Conservation (phyloP, 108 stramenopile genomes). For the Cyclotella baltica region DNA sequence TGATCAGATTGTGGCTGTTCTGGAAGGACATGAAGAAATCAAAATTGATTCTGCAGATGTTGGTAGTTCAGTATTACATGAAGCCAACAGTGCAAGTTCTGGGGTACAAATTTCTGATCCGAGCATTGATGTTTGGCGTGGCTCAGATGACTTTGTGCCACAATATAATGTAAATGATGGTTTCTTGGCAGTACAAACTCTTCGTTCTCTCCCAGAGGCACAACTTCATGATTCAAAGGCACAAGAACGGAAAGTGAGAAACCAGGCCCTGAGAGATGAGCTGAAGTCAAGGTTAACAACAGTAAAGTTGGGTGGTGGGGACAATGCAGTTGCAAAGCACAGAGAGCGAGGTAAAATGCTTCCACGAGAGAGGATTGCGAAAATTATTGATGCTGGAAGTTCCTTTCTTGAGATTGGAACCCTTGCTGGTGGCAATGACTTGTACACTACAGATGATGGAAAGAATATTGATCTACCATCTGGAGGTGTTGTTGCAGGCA, state of each 20-base stretch:
- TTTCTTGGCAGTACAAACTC: slow-evolving; percentile 27
- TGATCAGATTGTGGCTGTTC: slow-evolving; percentile 57
- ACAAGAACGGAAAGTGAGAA: slow-evolving; percentile 37
- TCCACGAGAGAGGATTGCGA: slow-evolving; percentile 93
- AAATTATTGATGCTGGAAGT: slow-evolving; percentile 91
- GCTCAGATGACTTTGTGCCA: slow-evolving; percentile 38
- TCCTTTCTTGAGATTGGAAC: slow-evolving; percentile 95
- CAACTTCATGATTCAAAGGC: slow-evolving; percentile 45
- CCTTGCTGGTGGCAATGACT: slow-evolving; percentile 81
- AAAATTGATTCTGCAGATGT: slow-evolving; percentile 19
- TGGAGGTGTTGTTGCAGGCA: slow-evolving; percentile 96
- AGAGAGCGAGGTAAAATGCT: slow-evolving; percentile 86
- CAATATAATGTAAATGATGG: slow-evolving; percentile 36
- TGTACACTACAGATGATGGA: slow-evolving; percentile 51
- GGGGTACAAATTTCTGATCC: slow-evolving; percentile 31
- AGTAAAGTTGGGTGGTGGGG: slow-evolving; percentile 65
- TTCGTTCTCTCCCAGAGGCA: slow-evolving; percentile 36
- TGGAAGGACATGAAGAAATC: slow-evolving; percentile 59
- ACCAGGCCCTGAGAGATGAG: slow-evolving; percentile 37
- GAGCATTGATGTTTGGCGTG: slow-evolving; percentile 46
- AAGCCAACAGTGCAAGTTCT: background rate
- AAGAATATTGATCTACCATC: slow-evolving; percentile 73
- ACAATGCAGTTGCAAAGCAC: slow-evolving; percentile 80
- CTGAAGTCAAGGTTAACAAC: slow-evolving; percentile 25
- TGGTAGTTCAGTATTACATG: background rate